Percentiles rank a stretch among this genome's conserved stretches.
These are phyloP conservation scores for Isabelozyma gotoi DNA, from an alignment of 805 yeast genomes.

Conservation along the genomic window DNA sequence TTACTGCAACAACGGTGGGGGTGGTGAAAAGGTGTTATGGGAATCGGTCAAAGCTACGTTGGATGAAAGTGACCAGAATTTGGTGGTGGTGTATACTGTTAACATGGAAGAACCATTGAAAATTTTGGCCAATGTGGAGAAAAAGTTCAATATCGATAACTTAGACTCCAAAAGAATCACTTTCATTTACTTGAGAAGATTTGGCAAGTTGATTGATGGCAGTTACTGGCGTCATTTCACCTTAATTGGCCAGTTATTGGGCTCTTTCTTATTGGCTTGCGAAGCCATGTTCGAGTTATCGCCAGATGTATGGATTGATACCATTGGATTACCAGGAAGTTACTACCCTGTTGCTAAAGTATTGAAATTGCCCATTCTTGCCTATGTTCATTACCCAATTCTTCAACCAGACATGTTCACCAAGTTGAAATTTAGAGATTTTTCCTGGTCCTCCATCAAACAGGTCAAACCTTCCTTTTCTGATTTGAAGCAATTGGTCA, in stretches of 20 bases:
- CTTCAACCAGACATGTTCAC: conserved; percentile 84
- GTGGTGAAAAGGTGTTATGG: conserved; percentile 97
- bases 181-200: conserved; percentile 56
- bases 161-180: conserved; percentile 55
- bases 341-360: conserved; percentile 63
- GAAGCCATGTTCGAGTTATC: conserved; percentile 67
- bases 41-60: conserved; percentile 80
- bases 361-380: conserved; percentile 70
- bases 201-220: conserved; percentile 63
- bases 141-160: conserved; percentile 52
- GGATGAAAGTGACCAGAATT: conserved; percentile 42
- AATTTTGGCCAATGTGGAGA: conserved; percentile 51
- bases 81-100: conserved; percentile 74
- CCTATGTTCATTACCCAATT: conserved; percentile 95
- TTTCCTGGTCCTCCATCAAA: conserved; percentile 6
- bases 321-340: conserved; percentile 90
- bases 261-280: conserved; percentile 64
- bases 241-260: conserved; percentile 82
- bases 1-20: conserved; percentile 94
- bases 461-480: conserved; percentile 13
- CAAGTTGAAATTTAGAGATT: conserved; percentile 43
- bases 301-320: conserved; percentile 93
- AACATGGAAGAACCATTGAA: conserved; percentile 49
- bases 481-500: conserved; percentile 35
- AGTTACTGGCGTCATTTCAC: conserved; percentile 77